Conservation (phyloP, 2,329 filamentous ascomycete species). For the Berkeleyomyces rouxiae region DNA sequence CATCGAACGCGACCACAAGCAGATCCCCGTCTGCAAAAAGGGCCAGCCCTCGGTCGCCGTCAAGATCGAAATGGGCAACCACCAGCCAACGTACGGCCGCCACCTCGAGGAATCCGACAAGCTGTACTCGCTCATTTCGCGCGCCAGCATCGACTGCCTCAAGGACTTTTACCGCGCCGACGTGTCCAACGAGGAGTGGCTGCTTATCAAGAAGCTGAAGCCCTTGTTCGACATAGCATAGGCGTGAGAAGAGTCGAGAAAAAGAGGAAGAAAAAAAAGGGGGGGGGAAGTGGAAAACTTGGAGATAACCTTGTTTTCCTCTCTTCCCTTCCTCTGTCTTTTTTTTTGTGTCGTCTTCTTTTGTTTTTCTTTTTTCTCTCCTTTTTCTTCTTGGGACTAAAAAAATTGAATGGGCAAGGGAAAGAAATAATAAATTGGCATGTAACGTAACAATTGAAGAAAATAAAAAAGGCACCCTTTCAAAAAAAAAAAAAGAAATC, state of each 20-base stretch:
- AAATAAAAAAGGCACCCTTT: neutral
- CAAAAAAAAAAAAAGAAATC: neutral
- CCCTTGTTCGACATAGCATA: conserved; percentile 75
- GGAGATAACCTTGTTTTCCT: neutral
- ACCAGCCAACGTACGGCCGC: conserved; percentile 86
- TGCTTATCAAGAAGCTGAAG: conserved; percentile 88
- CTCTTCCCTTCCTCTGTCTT: neutral
- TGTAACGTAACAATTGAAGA: no score
- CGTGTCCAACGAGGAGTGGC: conserved; percentile 85
- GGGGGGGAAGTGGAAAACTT: neutral
- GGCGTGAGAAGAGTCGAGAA: conserved; percentile 14
- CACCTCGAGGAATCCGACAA: conserved; percentile 84
- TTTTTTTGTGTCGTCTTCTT: neutral
- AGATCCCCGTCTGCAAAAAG: conserved; percentile 81
- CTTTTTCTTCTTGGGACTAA: no score
- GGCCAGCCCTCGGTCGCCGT: conserved; percentile 93
- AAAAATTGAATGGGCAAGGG: no score
- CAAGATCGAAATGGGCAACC: conserved; percentile 87
- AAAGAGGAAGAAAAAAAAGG: neutral
- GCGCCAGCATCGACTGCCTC: conserved; percentile 78
- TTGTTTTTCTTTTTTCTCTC: neutral
- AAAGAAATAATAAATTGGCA: no score
- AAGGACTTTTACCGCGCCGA: conserved; percentile 91
- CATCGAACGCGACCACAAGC: conserved; percentile 96
- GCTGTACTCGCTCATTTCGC: conserved; percentile 75